These are phyloP conservation scores for Diaporthe aspalathi DNA, from an alignment of 2,329 filamentous ascomycete genomes.

Conservation along the genomic window DNA sequence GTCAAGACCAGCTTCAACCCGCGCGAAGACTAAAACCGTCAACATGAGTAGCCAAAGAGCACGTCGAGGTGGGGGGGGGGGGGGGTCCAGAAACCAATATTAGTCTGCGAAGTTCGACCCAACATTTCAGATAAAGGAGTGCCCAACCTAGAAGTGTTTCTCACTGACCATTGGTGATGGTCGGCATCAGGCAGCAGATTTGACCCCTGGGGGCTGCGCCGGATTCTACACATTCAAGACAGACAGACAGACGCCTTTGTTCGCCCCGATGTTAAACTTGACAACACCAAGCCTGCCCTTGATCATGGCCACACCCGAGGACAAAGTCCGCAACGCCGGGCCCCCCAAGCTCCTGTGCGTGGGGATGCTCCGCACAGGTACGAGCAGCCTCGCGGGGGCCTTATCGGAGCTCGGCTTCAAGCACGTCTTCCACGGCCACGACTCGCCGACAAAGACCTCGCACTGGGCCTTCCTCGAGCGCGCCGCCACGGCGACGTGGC, in stretches of 20 bases:
- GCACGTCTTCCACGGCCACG: conserved; percentile 38
- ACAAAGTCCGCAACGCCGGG: neutral
- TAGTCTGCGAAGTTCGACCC: neutral
- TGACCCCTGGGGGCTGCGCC: neutral
- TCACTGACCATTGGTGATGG: neutral
- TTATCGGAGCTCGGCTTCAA: conserved; percentile 36
- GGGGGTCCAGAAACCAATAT: neutral
- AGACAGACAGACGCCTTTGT: neutral
- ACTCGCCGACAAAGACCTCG: conserved; percentile 23
- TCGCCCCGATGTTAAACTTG: no score
- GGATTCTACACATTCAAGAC: neutral
- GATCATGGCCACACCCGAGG: conserved; percentile 1
- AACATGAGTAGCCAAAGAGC: no score
- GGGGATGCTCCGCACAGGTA: conserved; percentile 36
- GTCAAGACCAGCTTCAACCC: no score
- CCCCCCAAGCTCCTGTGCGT: neutral
- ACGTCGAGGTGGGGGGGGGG: no score
- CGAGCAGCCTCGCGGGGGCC: conserved; percentile 36
- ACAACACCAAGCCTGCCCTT: neutral
- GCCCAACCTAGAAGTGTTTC: neutral
- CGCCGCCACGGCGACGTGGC: conserved; percentile 39
- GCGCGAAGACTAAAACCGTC: no score
- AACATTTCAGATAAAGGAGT: neutral
- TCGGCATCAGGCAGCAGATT: neutral
- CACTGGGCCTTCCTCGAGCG: conserved; percentile 36